A percentile compares a stretch with the other conserved stretches of the same genome.
These are phyloP conservation scores for Bodo saltans DNA, from an alignment of 78 protist species.

Conservation along the genomic window DNA sequence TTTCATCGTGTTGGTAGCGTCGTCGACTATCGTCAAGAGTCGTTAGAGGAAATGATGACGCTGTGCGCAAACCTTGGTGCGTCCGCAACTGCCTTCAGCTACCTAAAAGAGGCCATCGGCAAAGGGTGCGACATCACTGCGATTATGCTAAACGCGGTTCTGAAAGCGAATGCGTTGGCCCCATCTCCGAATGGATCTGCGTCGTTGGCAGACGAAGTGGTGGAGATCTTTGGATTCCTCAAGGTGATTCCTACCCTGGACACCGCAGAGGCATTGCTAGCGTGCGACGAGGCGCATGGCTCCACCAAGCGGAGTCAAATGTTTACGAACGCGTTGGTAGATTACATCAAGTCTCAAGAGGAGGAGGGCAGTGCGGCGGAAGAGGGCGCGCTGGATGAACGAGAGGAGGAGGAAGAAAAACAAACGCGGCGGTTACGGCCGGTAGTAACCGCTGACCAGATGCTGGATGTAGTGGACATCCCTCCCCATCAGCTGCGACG, in stretches of 20 bases:
- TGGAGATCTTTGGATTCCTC: not conserved
- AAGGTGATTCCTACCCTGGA: not conserved
- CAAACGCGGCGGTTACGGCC: too few species aligned
- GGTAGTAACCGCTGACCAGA: too few species aligned
- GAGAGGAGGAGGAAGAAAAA: too few species aligned
- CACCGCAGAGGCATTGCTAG: not conserved
- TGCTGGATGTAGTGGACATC: too few species aligned
- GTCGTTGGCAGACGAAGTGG: not conserved
- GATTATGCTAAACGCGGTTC: not conserved
- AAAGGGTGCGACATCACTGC: not conserved
- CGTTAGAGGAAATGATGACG: not conserved
- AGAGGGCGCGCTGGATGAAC: too few species aligned
- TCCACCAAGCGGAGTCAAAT: too few species aligned
- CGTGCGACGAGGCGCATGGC: not conserved
- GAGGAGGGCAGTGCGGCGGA: too few species aligned
- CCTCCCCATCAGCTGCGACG: too few species aligned
- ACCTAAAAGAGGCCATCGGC: not conserved
- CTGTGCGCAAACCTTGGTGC: not conserved
- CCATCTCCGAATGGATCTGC: not conserved
- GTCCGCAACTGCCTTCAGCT: not conserved
- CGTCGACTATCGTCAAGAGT: not conserved
- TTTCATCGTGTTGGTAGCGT: not conserved
- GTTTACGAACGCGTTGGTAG: too few species aligned
- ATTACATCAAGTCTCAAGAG: too few species aligned
- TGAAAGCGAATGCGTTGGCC: not conserved